Evolutionary conservation across 2,329 filamentous ascomycete species (phyloP).

Genomic region (Stenocarpella maydis): DNA sequence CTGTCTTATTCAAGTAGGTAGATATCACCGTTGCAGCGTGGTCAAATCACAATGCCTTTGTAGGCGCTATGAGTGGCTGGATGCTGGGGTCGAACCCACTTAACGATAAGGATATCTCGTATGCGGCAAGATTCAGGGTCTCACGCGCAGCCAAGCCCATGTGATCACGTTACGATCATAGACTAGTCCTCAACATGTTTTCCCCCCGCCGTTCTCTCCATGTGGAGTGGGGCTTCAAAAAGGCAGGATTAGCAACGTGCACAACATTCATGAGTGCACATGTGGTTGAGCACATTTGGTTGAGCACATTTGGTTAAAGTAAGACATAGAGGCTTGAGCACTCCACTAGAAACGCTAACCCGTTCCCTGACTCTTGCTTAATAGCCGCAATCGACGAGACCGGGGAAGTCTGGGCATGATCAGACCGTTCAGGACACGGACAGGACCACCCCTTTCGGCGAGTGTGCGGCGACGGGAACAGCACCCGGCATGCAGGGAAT

Average conservation of each 20-base stretch:
- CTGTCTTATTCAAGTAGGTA: conserved; percentile 4
- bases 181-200: too few relatives aligned
- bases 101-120: conserved; percentile 20
- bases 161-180: too few relatives aligned
- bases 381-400: neutral
- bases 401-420: neutral
- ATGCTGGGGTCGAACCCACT: neutral
- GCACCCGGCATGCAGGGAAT: neutral
- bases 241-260: neutral
- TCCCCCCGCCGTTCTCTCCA: too few relatives aligned
- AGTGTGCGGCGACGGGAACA: neutral
- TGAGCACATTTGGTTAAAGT: too few relatives aligned
- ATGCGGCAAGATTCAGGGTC: conserved; percentile 3
- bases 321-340: neutral
- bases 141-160: neutral
- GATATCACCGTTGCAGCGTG: neutral
- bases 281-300: too few relatives aligned
- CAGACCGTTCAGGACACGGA: neutral
- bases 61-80: neutral
- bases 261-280: too few relatives aligned
- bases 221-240: neutral
- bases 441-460: neutral
- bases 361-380: neutral
- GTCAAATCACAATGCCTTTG: neutral
- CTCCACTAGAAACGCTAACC: neutral